phyloP scores from a whole-genome alignment of 352 stramenopile genomes.

The Pythium scleroteichum region DNA sequence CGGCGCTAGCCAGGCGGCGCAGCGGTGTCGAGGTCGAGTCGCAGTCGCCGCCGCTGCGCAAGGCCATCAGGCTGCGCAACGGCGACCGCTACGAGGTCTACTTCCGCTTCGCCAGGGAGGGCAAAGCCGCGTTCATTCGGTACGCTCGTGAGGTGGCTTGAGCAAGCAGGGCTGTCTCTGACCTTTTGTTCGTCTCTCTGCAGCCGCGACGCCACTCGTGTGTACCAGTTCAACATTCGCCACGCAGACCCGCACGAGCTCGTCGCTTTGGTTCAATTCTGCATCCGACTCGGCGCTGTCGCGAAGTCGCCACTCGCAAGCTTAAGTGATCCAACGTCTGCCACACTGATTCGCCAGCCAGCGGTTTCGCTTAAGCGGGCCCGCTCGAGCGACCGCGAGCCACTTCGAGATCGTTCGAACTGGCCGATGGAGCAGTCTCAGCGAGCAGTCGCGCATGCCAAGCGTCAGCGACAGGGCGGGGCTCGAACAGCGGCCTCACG shows the following conservation, averaged over 20 bases:
- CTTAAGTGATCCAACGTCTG: not conserved
- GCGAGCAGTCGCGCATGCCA: conserved; percentile 5
- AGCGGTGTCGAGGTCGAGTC: conserved; percentile 56
- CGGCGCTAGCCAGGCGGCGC: conserved; percentile 47
- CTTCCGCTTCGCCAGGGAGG: conserved; percentile 57
- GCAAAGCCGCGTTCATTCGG: conserved; percentile 71
- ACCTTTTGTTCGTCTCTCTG: not conserved
- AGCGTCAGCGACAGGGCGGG: conserved; percentile 18
- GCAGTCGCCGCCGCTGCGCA: conserved; percentile 49
- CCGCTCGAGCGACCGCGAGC: not conserved
- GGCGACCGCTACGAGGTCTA: conserved; percentile 63
- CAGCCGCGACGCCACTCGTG: conserved; percentile 45
- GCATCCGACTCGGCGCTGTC: conserved; percentile 46
- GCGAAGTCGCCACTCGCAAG: conserved; percentile 37
- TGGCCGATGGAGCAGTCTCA: not conserved
- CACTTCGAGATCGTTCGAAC: conserved; percentile 32
- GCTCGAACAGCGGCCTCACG: not conserved
- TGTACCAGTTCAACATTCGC: conserved; percentile 71
- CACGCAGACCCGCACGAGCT: conserved; percentile 44
- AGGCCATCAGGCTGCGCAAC: conserved; percentile 48
- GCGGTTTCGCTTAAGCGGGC: not conserved
- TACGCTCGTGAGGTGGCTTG: conserved; percentile 25
- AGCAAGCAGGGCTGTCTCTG: not conserved
- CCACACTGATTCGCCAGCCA: not conserved
- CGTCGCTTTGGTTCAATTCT: conserved; percentile 48